Evolutionary conservation across 1,139 yeast genomes (phyloP).

Genomic region (Pichia sp.): DNA sequence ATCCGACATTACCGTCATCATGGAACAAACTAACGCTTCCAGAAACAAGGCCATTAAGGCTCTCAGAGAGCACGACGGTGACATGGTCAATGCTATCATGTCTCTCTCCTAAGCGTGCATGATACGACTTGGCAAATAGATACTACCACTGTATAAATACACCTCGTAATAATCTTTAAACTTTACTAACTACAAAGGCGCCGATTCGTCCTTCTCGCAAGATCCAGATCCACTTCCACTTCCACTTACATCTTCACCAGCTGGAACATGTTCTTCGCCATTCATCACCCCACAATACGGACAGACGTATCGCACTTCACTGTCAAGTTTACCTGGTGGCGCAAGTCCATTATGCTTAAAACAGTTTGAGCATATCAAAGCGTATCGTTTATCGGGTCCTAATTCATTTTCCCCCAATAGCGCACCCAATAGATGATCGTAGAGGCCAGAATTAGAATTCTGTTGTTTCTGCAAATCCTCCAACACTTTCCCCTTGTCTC

Average conservation of each 20-base stretch:
- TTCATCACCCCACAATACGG: constrained; percentile 64
- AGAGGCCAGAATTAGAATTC: constrained; percentile 14
- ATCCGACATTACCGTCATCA: constrained; percentile 73
- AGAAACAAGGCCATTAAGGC: constrained; percentile 90
- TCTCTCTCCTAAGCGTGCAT: constrained; percentile 44
- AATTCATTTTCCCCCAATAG: constrained; percentile 68
- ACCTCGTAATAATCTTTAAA: too few relatives aligned
- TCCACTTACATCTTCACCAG: background rate
- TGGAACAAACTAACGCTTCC: constrained; percentile 85
- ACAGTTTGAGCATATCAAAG: constrained; percentile 65
- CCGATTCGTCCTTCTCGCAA: too few relatives aligned
- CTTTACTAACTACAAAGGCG: too few relatives aligned
- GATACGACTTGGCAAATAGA: background rate
- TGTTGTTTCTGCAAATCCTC: constrained; percentile 16
- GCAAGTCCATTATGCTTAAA: constrained; percentile 75
- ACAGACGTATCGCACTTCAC: constrained; percentile 55
- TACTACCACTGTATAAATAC: background rate
- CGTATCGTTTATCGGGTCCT: constrained; percentile 57
- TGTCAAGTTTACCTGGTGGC: constrained; percentile 59
- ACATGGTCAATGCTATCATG: constrained; percentile 95
- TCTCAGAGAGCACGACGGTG: constrained; percentile 82
- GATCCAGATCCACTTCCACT: background rate
- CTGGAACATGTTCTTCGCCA: constrained; percentile 27
- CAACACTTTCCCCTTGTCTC: constrained; percentile 14
- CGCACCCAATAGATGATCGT: constrained; percentile 42